These are phyloP conservation scores for Fusarium sp. DNA, from an alignment of 2,329 filamentous ascomycete species.

Conservation along the genomic window DNA sequence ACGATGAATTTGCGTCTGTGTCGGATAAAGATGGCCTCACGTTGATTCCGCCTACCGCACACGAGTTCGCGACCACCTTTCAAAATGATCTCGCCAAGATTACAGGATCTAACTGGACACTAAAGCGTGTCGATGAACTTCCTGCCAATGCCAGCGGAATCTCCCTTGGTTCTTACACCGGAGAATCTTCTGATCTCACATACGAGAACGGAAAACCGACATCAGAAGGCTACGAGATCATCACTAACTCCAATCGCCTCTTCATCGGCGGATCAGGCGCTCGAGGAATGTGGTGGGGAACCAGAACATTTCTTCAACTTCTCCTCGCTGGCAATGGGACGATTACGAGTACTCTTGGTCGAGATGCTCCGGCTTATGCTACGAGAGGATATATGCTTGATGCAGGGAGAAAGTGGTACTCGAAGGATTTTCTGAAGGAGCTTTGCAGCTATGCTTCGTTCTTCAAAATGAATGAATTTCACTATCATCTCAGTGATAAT, in stretches of 20 bases:
- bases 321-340: slow-evolving; percentile 5
- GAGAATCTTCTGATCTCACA: not conserved
- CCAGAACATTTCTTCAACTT: slow-evolving; percentile 18
- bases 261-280: slow-evolving; percentile 24
- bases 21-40: not conserved
- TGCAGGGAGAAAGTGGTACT: slow-evolving; percentile 26
- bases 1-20: not conserved
- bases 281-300: slow-evolving; percentile 29
- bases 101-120: slow-evolving; percentile 12
- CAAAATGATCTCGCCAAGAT: slow-evolving; percentile 7
- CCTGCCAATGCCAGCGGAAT: not conserved
- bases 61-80: slow-evolving; percentile 13
- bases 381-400: slow-evolving; percentile 26
- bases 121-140: not conserved
- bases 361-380: slow-evolving; percentile 15
- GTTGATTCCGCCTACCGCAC: slow-evolving; percentile 14
- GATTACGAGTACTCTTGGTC: not conserved
- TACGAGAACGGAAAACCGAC: slow-evolving; percentile 8
- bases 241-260: slow-evolving; percentile 2
- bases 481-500: slow-evolving; percentile 25
- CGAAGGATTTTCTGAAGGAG: slow-evolving; percentile 18
- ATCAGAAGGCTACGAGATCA: slow-evolving; percentile 21
- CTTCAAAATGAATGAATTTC: slow-evolving; percentile 33
- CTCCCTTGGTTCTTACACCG: not conserved
- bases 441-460: slow-evolving; percentile 25